Evolutionary conservation across 176 grass and related monocot species (phyloP).

Genomic region (Aechmea fasciata): DNA sequence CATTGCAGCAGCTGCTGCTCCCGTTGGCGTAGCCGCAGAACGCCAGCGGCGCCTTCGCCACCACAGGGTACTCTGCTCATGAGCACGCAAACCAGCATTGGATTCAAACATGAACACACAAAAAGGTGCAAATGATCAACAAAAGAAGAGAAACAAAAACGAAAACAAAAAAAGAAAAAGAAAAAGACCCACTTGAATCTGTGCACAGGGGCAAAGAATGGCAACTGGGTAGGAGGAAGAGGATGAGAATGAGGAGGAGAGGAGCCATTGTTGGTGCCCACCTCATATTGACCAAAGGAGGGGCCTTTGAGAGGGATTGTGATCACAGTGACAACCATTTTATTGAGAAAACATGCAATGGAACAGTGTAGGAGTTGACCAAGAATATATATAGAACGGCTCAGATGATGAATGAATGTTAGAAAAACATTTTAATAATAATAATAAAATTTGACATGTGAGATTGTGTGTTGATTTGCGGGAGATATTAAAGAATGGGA

Average conservation of each 20-base stretch:
- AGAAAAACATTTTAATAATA: too few species aligned
- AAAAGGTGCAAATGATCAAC: not conserved
- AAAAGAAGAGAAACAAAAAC: not conserved
- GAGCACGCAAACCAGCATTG: not conserved
- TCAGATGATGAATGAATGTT: too few species aligned
- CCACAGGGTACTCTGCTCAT: constrained; percentile 42
- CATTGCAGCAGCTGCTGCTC: constrained; percentile 74
- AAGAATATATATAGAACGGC: not conserved
- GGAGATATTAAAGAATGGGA: too few species aligned
- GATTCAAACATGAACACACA: not conserved
- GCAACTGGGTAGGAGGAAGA: constrained; percentile 25
- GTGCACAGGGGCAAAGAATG: constrained; percentile 44
- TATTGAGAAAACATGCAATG: not conserved
- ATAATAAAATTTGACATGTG: too few species aligned
- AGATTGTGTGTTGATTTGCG: too few species aligned
- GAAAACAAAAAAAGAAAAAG: not conserved
- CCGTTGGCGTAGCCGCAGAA: constrained; percentile 67
- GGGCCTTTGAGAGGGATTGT: not conserved
- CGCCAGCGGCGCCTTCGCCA: constrained; percentile 41
- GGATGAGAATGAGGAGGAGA: constrained; percentile 5
- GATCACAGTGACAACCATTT: not conserved
- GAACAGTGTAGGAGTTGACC: not conserved
- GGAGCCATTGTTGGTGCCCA: not conserved
- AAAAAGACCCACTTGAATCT: constrained; percentile 34
- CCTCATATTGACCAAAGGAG: constrained; percentile 24